Base-by-base conservation (phyloP, 768 basidiomycete genomes). In the Dioszegia aurantiaca region DNA sequence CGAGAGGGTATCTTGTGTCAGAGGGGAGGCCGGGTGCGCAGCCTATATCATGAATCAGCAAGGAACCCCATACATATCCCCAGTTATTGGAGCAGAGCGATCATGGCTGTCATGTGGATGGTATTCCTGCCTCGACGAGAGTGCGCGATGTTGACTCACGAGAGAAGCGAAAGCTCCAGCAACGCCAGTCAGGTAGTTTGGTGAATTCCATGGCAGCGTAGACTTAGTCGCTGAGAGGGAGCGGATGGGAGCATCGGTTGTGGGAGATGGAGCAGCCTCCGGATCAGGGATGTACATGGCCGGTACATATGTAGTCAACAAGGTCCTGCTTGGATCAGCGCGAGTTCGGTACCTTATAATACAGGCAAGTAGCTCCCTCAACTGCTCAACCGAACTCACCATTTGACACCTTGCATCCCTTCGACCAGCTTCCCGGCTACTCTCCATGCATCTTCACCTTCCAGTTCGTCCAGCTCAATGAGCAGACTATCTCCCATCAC, bases 121-220 rank as follows among this genome's bases (percentile, higher is more conserved):
- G n/a, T n/a, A n/a, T n/a, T n/a, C n/a, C n/a, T n/a, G n/a, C n/a
- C n/a, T n/a, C n/a, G n/a, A n/a, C n/a, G 6, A 37, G 51, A 39
- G 3, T 37, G 39, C 24, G 17, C 33, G 19, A 51, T 24, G 33
- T n/a, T 19, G 3, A 43, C 37, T 36, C 37, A 68, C 67, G 17
- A 60, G 21, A 16, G 65, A 59, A n/a, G 58, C 48, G 24, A 70
- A 47, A 49, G 63, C 66, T 11, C 51, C 69, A 4, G 61, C 58
- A 16, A 68, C n/a, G n/a, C 69, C 69, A 10, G 69, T 70, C 12
- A 65, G 28, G 46, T 70, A 68, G 54, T 70, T 70, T 1, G 69
- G 69, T 9, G 52, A 41, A 10, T 46, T 54, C 58, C 52, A 37
- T 30, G 23, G 30, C 10, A n/a, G 26, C 21, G 21, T 41, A n/a